Base-by-base conservation (phyloP, 495 filamentous ascomycete species). In the Pseudevernia furfuracea region DNA sequence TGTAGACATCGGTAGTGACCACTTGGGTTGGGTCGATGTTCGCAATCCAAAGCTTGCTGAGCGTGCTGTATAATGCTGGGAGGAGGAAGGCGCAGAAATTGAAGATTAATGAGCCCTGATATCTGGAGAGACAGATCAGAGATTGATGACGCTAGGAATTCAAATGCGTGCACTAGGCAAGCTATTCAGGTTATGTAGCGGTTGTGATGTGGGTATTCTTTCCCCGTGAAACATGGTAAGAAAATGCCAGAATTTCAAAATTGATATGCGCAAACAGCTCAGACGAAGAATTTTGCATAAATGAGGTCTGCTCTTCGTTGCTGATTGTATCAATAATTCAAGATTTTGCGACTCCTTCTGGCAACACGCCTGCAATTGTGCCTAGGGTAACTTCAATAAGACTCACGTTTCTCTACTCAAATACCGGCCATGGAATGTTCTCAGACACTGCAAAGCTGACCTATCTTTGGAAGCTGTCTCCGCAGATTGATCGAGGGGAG, bases 41-140 rank as follows among this genome's bases (percentile, higher is more conserved):
- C 9, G 88, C 85, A 23, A 92, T 80, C 89, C 87, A 91, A 32
- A 90, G 77, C 71, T 91, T 92, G 64, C 80, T 80, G 2, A 91
- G 80, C 1, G 88, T 91, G 15, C 72, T 73, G 72, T 91, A 90
- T 1, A 92, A 73, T 0, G 88, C 87, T 1, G 86, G 88, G 0
- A 90, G 80, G 32, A 84, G 67, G 70, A 90, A 90, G 9, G 86
- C 79, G 48, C 72, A 76, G 32, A 85, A 32, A 69, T 91, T 90
- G 76, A 88, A 85, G 15, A 84, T 57, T 4, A 89, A 71, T 5
- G 86, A 80, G 9, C 85, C 84, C 12, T 66, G 63, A 69, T 85
- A 91, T 37, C 77, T 76, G 56, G 30, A 28, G n/a, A 66, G 34
- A 11, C 23, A 60, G 25, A 46, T 66, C 59, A 71, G 57, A 36